phyloP scores from a whole-genome alignment of 495 filamentous ascomycete species.

The Arthonia radiata region DNA sequence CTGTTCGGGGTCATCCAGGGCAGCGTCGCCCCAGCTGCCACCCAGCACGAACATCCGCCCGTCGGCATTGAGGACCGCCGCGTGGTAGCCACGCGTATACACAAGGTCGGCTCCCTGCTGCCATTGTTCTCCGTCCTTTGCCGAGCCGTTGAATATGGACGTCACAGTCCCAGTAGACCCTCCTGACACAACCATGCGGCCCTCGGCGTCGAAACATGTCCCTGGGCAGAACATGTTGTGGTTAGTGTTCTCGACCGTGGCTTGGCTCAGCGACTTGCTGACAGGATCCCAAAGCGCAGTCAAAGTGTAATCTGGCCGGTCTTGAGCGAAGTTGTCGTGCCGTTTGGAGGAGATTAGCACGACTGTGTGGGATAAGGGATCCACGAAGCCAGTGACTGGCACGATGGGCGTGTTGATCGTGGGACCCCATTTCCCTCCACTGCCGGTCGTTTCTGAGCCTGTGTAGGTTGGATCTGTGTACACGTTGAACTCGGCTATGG shows the following conservation, averaged over 20 bases:
- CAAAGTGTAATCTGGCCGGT: constrained; percentile 16
- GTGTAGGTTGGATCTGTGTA: constrained; percentile 3
- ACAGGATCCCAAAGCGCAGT: constrained; percentile 19
- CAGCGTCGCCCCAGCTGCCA: constrained; percentile 27
- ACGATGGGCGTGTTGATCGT: constrained; percentile 28
- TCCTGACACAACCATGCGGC: constrained; percentile 28
- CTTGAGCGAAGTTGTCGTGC: constrained; percentile 13
- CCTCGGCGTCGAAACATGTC: constrained; percentile 23
- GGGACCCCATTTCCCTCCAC: constrained; percentile 19
- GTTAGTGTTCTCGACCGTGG: constrained; percentile 19
- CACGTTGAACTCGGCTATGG: constrained; percentile 5
- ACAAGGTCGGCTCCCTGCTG: constrained; percentile 15
- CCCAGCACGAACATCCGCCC: constrained; percentile 35
- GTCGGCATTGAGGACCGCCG: constrained; percentile 24
- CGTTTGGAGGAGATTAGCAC: constrained; percentile 20
- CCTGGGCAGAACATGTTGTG: constrained; percentile 44
- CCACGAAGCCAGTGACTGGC: constrained; percentile 17
- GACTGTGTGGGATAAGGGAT: constrained; percentile 15
- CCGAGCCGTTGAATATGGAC: constrained; percentile 22
- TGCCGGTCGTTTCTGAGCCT: no score
- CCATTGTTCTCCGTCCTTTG: constrained; percentile 13
- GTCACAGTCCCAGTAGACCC: constrained; percentile 19
- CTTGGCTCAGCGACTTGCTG: constrained; percentile 13
- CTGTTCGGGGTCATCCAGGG: no score
- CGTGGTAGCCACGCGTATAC: constrained; percentile 31